phyloP scores from a whole-genome alignment of 202 grass and related monocot species.

The Saccharum hybrid region DNA sequence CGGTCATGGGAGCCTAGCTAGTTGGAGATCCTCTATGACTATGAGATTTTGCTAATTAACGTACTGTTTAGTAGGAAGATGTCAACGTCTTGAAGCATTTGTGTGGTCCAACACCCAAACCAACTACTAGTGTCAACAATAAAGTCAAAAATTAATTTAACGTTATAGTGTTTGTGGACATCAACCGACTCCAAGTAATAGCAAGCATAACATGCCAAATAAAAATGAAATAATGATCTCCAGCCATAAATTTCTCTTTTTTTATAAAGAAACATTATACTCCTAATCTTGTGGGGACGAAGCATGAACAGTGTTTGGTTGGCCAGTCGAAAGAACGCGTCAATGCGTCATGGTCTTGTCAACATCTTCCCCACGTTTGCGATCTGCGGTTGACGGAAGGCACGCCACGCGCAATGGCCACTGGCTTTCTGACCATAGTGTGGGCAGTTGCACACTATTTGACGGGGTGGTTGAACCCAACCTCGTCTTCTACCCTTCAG shows the following conservation, averaged over 20 bases:
- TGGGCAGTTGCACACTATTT: not conserved
- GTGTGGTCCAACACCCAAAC: not conserved
- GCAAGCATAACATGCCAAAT: not conserved
- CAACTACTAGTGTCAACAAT: not conserved
- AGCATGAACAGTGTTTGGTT: not conserved
- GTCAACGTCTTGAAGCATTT: not conserved
- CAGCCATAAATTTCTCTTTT: not conserved
- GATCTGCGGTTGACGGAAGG: not conserved
- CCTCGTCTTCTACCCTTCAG: not conserved
- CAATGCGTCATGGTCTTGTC: not conserved
- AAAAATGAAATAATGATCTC: not conserved
- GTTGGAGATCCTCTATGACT: too few relatives aligned
- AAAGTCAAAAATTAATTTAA: not conserved
- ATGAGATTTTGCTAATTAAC: too few relatives aligned
- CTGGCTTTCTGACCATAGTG: not conserved
- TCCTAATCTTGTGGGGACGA: not conserved
- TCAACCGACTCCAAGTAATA: not conserved
- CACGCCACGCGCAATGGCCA: not conserved
- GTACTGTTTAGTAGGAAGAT: too few relatives aligned
- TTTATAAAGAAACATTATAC: not conserved
- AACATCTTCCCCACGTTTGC: not conserved
- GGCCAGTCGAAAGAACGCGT: not conserved
- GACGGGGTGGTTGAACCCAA: not conserved
- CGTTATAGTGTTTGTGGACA: not conserved
- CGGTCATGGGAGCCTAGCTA: too few relatives aligned